Base-by-base conservation (phyloP, 2,329 filamentous ascomycete genomes). In the Mycosphaerelloides madeirae region DNA sequence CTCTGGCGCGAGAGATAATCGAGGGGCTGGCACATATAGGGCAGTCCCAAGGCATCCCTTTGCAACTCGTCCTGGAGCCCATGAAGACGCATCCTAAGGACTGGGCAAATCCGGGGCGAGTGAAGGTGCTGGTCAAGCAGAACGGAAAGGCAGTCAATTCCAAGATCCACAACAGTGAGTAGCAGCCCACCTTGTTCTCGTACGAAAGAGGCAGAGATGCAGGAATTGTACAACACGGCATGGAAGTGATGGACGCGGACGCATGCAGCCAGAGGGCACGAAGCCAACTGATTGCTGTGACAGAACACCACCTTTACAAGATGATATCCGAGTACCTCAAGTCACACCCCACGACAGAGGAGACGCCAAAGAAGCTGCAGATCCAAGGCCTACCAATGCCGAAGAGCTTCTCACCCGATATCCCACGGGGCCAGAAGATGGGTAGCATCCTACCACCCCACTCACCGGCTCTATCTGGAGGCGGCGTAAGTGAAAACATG, bases 81-180 rank as follows among this genome's bases (percentile, higher is more conserved):
- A 85, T 85, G 63, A 95, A 95, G 74, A 78, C 82, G 49, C 93
- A 98, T 68, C 93, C 93, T 6, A 91, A 93, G 70, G 93, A 98
- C 73, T 98, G 93, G 93, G 84, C 85, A 44, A 98, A 98, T 71
- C 93, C 93, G 11, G 93, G 93, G 3, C 78, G 93, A 47, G 87
- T 97, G 52, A 82, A 87, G 57, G 81, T 97, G 38, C 71, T 83
- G 61, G 72, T 96, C 44, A 84, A 81, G 65, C 81, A 77, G 51
- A 73, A 79, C 48, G 78, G 78, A 28, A 68, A 68, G 50, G 60
- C 68, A 35, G 59, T 74, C 29, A 76, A 75, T 19, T 49, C 50
- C 29, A 69, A 68, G 22, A 73, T 86, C 35, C 81, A 81, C 64
- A 86, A 84, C 59, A 87, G 78, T 81, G 68, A 41, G 77, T 70